Evolutionary conservation across 768 basidiomycete genomes (phyloP), one percentile per base, ranked within the genome.

Genomic region (Tricholoma matsutake): DNA sequence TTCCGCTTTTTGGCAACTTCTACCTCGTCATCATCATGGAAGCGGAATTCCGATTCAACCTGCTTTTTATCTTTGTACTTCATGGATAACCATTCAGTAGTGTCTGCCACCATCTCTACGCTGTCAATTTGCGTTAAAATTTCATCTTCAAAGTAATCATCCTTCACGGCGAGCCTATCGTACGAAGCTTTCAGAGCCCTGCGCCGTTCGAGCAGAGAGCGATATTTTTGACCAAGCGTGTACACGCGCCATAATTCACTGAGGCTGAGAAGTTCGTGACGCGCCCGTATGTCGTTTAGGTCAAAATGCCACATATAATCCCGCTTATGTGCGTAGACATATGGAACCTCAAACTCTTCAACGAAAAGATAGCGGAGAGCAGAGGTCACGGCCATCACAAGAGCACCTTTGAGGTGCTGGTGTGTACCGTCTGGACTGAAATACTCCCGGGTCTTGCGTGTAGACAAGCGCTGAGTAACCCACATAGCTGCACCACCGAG

Each of bases 231-330:
- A 8, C 95, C 95, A 8, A 98, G 81, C n/a, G 83, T 69, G 63
- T 92, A 88, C 61, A 98, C 87, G n/a, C 86, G 83, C 97, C 97
- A 99, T 7, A 98, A 73, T 67, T 99, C 96, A 47, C 84, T 78
- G 61, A 89, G 79, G 64, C 75, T 83, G 60, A 99, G 82, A 31
- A 98, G 85, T 63, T 91, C 89, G 20, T 83, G 69, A 37, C 84
- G 84, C n/a, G 81, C 70, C 34, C 83, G 79, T 55, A 86, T 81
- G 60, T 89, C 86, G 32, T 76, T 72, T 52, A 85, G 79, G 68
- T 94, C 91, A 73, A 91, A 92, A 72, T 90, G 85, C 51, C 87
- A 86, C 67, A 98, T 89, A 68, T 92, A 89, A 72, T 99, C 97
- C 37, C 92, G 84, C 68, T 92, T 92, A 79, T 98, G 94, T 16